Evolutionary conservation across 192 early-diverging fungal species (phyloP).

Genomic region (Powellomyces hirtus): DNA sequence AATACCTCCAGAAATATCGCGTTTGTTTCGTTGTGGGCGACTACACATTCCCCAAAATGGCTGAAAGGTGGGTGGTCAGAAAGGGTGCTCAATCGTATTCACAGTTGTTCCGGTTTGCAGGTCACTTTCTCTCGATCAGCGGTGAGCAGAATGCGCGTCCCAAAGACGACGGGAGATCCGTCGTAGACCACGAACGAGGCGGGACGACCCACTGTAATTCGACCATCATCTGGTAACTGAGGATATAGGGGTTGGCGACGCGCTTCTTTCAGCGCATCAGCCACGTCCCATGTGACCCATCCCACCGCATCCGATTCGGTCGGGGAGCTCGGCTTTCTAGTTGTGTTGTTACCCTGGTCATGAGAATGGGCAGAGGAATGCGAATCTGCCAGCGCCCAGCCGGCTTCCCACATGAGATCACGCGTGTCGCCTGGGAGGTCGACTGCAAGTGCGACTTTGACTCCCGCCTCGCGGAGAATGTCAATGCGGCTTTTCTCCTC

Average conservation of each 20-base stretch:
- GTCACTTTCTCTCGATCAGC: conserved; percentile 53
- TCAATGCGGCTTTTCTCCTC: conserved; percentile 51
- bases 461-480: conserved; percentile 54
- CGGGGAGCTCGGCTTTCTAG: conserved; percentile 33
- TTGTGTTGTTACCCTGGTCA: no score
- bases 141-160: conserved; percentile 53
- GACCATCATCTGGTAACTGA: conserved; percentile 10
- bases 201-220: conserved; percentile 29
- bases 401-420: conserved; percentile 76
- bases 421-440: conserved; percentile 49
- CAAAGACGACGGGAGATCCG: conserved; percentile 65
- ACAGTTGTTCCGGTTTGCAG: conserved; percentile 34
- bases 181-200: conserved; percentile 61
- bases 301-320: conserved; percentile 60
- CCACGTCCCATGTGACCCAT: conserved; percentile 68
- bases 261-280: conserved; percentile 42
- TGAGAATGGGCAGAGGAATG: not conserved
- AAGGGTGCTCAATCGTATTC: no score
- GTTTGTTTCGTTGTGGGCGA: no score
- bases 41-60: no score
- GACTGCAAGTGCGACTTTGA: conserved; percentile 59
- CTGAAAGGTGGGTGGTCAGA: no score
- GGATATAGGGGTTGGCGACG: not conserved
- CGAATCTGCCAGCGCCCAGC: conserved; percentile 54
- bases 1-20: no score